Percentiles rank a stretch among this genome's conserved stretches.
Conservation (phyloP, 768 basidiomycete genomes). For the Sarcomyxa edulis region DNA sequence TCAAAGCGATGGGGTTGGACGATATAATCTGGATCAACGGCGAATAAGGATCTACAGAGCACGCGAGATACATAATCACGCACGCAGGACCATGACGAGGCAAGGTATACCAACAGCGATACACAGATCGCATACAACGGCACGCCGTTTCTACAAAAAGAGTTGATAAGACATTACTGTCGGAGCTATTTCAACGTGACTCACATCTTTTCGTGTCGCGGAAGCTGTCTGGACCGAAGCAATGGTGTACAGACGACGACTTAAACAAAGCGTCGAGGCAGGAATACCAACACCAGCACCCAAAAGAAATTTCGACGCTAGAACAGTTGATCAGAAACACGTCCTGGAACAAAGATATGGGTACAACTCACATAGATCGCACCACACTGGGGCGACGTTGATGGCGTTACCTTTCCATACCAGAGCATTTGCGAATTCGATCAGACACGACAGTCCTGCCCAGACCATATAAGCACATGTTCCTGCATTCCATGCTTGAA, state of each 20-base stretch:
- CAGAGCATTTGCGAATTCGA: conserved; percentile 44
- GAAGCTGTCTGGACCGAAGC: conserved; percentile 25
- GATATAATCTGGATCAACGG: conserved; percentile 30
- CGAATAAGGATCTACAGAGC: neutral
- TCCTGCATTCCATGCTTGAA: conserved; percentile 53
- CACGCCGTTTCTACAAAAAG: conserved; percentile 33
- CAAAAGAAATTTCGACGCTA: conserved; percentile 34
- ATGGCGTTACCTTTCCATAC: conserved; percentile 49
- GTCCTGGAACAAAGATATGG: neutral
- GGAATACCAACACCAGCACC: conserved; percentile 30
- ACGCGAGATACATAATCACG: conserved; percentile 18
- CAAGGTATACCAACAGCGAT: conserved; percentile 37
- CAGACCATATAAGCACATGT: conserved; percentile 56
- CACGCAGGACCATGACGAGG: conserved; percentile 38
- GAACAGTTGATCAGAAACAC: neutral
- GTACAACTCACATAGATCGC: conserved; percentile 43
- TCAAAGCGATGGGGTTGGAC: conserved; percentile 49
- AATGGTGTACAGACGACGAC: conserved; percentile 43
- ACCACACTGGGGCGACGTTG: conserved; percentile 39
- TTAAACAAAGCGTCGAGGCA: conserved; percentile 38
- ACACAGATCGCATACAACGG: conserved; percentile 17
- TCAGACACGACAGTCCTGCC: conserved; percentile 42
- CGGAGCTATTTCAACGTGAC: conserved; percentile 31
- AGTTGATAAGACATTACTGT: conserved; percentile 35
- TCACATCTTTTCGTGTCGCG: conserved; percentile 15